These are phyloP conservation scores for Coemansia sp. DNA, from an alignment of 192 early-diverging fungal species.

Conservation along the genomic window DNA sequence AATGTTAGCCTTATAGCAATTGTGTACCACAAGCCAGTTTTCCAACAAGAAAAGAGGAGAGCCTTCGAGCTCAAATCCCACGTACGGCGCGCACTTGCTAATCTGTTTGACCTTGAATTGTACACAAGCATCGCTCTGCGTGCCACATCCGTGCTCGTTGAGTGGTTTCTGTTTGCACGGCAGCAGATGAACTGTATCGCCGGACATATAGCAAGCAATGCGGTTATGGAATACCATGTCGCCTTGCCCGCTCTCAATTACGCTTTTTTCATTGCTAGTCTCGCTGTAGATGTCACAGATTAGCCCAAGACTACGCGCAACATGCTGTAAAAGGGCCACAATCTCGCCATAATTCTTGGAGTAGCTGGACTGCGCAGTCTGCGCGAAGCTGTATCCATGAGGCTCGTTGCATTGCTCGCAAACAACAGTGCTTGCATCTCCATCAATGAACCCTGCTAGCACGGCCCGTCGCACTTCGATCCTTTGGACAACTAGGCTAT, in stretches of 20 bases:
- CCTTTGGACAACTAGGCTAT: not conserved
- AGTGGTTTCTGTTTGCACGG: conserved; percentile 13
- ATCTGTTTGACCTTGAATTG: conserved; percentile 5
- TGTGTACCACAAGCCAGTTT: conserved; percentile 42
- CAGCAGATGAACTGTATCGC: conserved; percentile 9
- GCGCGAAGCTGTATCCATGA: conserved; percentile 3
- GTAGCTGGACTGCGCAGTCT: conserved; percentile 3
- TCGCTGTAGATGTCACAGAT: conserved; percentile 11
- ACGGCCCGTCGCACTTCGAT: conserved; percentile 9
- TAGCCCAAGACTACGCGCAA: conserved; percentile 15
- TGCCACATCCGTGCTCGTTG: not conserved
- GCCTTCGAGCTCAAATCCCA: conserved; percentile 31
- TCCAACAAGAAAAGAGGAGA: conserved; percentile 34
- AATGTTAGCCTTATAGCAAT: conserved; percentile 97
- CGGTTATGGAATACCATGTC: not conserved
- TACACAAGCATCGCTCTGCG: not conserved
- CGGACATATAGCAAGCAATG: not conserved
- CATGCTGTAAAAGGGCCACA: conserved; percentile 5
- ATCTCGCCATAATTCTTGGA: conserved; percentile 7
- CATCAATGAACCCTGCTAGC: conserved; percentile 16
- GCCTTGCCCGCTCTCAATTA: not conserved
- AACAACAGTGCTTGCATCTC: not conserved
- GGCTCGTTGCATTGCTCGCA: conserved; percentile 7
- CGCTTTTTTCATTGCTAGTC: not conserved
- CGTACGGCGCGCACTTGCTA: conserved; percentile 21